Evolutionary conservation across 306 rosid genomes (phyloP), one percentile per base, ranked within the genome.

Genomic region (Hippophae tibetana): DNA sequence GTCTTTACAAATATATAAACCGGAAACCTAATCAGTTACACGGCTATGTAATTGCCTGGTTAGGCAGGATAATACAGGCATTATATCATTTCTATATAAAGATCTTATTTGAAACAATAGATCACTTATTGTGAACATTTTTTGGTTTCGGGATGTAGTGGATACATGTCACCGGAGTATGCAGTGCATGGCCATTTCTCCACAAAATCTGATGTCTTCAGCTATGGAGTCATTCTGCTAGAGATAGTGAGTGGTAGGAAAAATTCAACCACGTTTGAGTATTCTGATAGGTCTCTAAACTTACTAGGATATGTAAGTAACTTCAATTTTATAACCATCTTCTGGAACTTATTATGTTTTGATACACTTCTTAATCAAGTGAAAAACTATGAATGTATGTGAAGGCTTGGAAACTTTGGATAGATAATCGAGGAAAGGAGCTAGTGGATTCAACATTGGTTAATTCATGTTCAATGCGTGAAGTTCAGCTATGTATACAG

Each of bases 331-430:
- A 12, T 4, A 48, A 11, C n/a, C 14, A 12, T 10, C 12, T 49
- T 12, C 18, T 13, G 8, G 7, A 49, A 49, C 18, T 12, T 23
- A 2, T 49, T 23, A 5, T 10, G 23, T 47, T 47, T 12, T 12
- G 6, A 49, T 49, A 49, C 6, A 13, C 8, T 23, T n/a, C 2
- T 23, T 49, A 49, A 31, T 31, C 38, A 49, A 49, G 53, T 43
- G 1, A 5, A 42, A 8, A 41, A 40, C 6, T 31, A 10, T 60
- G 53, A 6, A 44, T 18, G 38, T 58, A 41, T 45, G 42, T 27
- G 53, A 40, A 62, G 67, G 60, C 72, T 14, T 60, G 76, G 71
- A 49, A 47, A 13, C 62, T 61, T n/a, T 60, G 66, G 65, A 59
- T 52, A 31, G 52, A 46, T 3, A 54, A 41, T 5, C 56, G 60